Base-by-base conservation (phyloP, 805 yeast species). In the Candida taoyuanica region DNA sequence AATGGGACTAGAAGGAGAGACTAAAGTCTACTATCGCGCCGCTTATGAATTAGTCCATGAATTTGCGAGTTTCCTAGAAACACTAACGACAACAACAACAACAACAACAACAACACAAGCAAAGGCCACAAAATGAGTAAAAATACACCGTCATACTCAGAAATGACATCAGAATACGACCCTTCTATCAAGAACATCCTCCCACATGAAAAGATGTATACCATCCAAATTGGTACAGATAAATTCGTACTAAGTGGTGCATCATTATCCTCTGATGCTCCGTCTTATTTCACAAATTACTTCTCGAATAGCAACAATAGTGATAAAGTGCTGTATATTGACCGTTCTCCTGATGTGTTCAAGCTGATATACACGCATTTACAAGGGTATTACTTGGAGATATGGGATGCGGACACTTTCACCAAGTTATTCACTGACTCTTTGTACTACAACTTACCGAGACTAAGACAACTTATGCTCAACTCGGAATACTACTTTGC, bases 261-360 rank as follows among this genome's bases (percentile, higher is more conserved):
- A 0, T 85, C 95, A 2, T 61, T 88, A 27, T 81, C 87, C 18
- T 83, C 84, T 2, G 96, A 88, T 61, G 81, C 81, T 0, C 97
- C 97, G 0, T 85, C 94, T 5, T 87, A 84, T 56, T 89, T 88
- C 65, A 86, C 96, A 3, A 67, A 71, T 19, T 85, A 67, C 62
- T 88, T 88, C 56, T 49, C 52, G 5, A 52, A 63, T 16, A 59
- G 60, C 6, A 65, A 53, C 17, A 71, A 49, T 36, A 51, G 59
- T 14, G 55, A 54, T 7, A 66, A 64, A 28, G 61, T 71, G 1
- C 57, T 85, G 8, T 77, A 76, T 50, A 76, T 88, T 38, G 96
- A 88, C 58, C 65, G 96, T 26, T 79, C 81, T 8, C 82, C 94
- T 0, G 64, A 59, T 2, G 73, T 85, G 0, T 88, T 88, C 56